These are phyloP conservation scores for Amphichorda felina DNA, from an alignment of 2,329 filamentous ascomycete species.

Conservation along the genomic window DNA sequence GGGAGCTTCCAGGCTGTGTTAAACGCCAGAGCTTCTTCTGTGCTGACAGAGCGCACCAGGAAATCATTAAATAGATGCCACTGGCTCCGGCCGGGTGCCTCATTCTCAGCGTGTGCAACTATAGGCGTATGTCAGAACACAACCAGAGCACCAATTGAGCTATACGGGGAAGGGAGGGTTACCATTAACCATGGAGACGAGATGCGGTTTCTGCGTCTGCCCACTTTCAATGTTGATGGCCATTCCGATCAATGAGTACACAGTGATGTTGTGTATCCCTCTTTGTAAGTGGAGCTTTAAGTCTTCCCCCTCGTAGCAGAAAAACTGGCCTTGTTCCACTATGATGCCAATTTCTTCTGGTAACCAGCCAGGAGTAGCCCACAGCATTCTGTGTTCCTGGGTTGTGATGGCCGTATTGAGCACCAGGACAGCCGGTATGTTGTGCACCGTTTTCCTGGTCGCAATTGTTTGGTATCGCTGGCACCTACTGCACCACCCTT, in stretches of 20 bases:
- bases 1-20: slow-evolving; percentile 88
- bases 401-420: slow-evolving; percentile 70
- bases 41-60: slow-evolving; percentile 66
- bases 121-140: neutral
- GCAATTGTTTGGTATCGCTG: slow-evolving; percentile 81
- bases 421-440: slow-evolving; percentile 74
- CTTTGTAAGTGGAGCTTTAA: slow-evolving; percentile 68
- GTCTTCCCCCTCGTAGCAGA: slow-evolving; percentile 90
- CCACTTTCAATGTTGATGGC: slow-evolving; percentile 83
- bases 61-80: slow-evolving; percentile 99
- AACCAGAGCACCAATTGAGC: neutral
- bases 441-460: slow-evolving; percentile 74
- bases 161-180: slow-evolving; percentile 10
- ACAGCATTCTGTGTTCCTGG: slow-evolving; percentile 65
- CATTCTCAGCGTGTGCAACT: slow-evolving; percentile 56
- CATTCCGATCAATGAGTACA: slow-evolving; percentile 86
- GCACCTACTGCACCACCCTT: slow-evolving; percentile 89
- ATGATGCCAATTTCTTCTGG: slow-evolving; percentile 91
- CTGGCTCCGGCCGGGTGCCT: slow-evolving; percentile 48
- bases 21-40: slow-evolving; percentile 79
- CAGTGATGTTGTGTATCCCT: slow-evolving; percentile 67
- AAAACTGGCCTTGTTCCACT: slow-evolving; percentile 81
- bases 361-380: slow-evolving; percentile 83
- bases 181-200: slow-evolving; percentile 87
- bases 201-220: slow-evolving; percentile 75